Evolutionary conservation across 257 asterid genomes (phyloP).

Genomic region (Ilex aquifolium): DNA sequence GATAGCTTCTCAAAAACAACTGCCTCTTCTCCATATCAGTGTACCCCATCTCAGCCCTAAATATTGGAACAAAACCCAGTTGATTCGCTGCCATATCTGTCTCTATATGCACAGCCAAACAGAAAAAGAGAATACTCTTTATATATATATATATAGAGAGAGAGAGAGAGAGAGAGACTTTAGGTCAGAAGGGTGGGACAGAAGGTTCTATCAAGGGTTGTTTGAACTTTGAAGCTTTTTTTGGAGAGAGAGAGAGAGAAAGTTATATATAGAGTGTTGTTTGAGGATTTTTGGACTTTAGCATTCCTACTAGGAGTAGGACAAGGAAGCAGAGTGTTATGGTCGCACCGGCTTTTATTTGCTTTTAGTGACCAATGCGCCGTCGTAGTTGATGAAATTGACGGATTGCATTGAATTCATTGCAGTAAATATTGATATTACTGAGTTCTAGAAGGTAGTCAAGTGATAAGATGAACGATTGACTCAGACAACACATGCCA

Average conservation of each 20-base stretch:
- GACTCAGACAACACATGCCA: no score
- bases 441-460: no score
- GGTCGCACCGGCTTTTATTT: no score
- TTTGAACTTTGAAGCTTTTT: no score
- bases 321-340: conserved; percentile 2
- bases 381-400: no score
- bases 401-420: no score
- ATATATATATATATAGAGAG: background rate
- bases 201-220: conserved; percentile 7
- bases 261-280: background rate
- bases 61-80: conserved; percentile 17
- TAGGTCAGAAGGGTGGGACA: background rate
- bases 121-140: background rate
- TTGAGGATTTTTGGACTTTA: background rate
- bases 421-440: no score
- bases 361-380: no score
- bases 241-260: no score
- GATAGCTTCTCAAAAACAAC: conserved; percentile 80
- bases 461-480: no score
- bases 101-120: conserved; percentile 11
- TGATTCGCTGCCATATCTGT: conserved; percentile 27
- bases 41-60: conserved; percentile 31
- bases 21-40: conserved; percentile 65
- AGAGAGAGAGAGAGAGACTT: conserved; percentile 13
- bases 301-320: no score